Percentiles rank a stretch among this genome's conserved stretches.
phyloP scores from a whole-genome alignment of 1,284 basidiomycete species.

The Trametes sp. region DNA sequence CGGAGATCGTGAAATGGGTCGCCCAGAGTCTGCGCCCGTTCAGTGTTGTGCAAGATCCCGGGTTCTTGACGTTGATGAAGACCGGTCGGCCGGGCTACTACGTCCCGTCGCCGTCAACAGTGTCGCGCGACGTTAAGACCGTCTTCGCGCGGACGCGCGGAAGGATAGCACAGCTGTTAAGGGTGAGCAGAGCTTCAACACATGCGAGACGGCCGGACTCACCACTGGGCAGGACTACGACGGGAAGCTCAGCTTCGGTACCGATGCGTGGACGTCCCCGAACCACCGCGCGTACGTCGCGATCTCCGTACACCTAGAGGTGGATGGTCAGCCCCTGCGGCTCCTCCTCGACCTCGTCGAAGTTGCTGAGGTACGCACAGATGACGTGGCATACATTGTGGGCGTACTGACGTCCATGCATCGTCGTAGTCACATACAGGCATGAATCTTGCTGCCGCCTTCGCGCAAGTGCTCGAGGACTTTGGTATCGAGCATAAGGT shows the following conservation, averaged over 20 bases:
- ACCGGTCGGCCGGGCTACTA: slow-evolving; percentile 31
- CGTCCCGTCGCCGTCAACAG: slow-evolving; percentile 29
- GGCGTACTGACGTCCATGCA: background rate
- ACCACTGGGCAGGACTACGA: slow-evolving; percentile 25
- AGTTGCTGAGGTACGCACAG: slow-evolving; percentile 11
- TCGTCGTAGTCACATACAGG: slow-evolving; percentile 34
- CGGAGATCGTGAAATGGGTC: slow-evolving; percentile 28
- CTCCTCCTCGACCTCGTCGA: slow-evolving; percentile 33
- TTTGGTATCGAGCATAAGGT: slow-evolving; percentile 45
- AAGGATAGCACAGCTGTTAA: slow-evolving; percentile 5
- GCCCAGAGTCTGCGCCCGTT: slow-evolving; percentile 29
- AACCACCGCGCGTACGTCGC: slow-evolving; percentile 41
- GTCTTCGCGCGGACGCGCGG: slow-evolving; percentile 6
- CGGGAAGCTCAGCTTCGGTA: slow-evolving; percentile 37
- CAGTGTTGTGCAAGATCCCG: slow-evolving; percentile 28
- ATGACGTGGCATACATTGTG: background rate
- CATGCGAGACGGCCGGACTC: background rate
- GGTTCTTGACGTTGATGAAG: slow-evolving; percentile 32
- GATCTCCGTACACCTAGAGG: slow-evolving; percentile 37
- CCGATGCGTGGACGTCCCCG: slow-evolving; percentile 44
- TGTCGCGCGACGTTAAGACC: slow-evolving; percentile 24
- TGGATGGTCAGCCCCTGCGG: slow-evolving; percentile 32
- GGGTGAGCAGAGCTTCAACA: background rate
- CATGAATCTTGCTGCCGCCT: slow-evolving; percentile 35
- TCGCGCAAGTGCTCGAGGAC: slow-evolving; percentile 38